phyloP scores from a whole-genome alignment of 2,329 filamentous ascomycete species.

The Alternaria gaisen region DNA sequence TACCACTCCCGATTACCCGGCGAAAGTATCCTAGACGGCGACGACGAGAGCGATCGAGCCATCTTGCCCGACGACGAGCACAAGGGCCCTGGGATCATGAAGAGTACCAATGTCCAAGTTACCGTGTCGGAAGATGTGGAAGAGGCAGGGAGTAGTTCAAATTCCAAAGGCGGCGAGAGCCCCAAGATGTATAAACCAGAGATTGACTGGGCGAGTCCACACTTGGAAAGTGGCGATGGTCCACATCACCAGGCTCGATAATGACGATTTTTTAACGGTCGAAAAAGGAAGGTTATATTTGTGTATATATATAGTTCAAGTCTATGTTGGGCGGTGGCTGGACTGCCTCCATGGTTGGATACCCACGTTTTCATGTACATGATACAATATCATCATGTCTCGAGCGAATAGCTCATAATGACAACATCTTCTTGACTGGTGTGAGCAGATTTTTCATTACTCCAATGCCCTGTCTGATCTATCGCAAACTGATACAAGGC shows the following conservation, averaged over 20 bases:
- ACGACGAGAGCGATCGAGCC: conserved; percentile 39
- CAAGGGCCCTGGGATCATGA: conserved; percentile 32
- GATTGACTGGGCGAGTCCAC: conserved; percentile 19
- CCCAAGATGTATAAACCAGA: conserved; percentile 13
- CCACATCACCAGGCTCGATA: background rate
- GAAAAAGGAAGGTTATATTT: background rate
- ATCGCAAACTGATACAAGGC: background rate
- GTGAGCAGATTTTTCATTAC: background rate
- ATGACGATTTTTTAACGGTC: background rate
- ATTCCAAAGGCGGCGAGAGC: conserved; percentile 1
- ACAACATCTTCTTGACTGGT: background rate
- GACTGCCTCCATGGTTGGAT: background rate
- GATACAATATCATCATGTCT: background rate
- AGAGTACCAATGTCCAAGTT: conserved; percentile 37
- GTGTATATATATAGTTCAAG: background rate
- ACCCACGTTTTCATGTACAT: background rate
- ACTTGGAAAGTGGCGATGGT: background rate
- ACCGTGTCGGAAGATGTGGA: conserved; percentile 21
- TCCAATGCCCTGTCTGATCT: background rate
- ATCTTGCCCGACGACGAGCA: conserved; percentile 31
- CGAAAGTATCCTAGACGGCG: conserved; percentile 34
- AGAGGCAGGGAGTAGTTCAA: background rate
- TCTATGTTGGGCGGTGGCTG: background rate
- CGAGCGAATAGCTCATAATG: background rate
- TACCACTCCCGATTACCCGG: conserved; percentile 30